These are phyloP conservation scores for Tilletia walkeri DNA, from an alignment of 1,284 basidiomycete genomes.

Conservation along the genomic window DNA sequence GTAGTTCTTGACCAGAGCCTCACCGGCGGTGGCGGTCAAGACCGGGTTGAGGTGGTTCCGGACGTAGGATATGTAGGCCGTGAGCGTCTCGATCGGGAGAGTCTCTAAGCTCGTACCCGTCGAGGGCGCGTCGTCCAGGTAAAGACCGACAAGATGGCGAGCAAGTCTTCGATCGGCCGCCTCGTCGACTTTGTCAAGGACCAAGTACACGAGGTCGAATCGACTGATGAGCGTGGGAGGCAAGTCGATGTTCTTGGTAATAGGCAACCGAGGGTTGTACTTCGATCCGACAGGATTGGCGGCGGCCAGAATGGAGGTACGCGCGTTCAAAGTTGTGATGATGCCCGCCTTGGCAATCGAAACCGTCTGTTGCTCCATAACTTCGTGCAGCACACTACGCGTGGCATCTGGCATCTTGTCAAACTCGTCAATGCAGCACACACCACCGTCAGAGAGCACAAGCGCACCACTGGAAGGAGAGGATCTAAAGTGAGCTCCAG, in stretches of 20 bases:
- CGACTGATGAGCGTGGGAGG: conserved; percentile 96
- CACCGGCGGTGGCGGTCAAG: conserved; percentile 80
- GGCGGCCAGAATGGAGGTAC: conserved; percentile 93
- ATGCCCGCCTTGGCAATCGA: conserved; percentile 99
- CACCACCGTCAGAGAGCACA: conserved; percentile 92
- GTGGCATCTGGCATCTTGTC: conserved; percentile 99
- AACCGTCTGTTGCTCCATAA: conserved; percentile 99
- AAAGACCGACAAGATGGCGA: conserved; percentile 86
- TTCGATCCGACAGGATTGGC: conserved; percentile 96
- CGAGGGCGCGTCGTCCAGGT: conserved; percentile 83
- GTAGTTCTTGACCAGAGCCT: conserved; percentile 82
- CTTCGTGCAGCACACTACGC: conserved; percentile 94
- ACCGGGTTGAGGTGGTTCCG: conserved; percentile 82
- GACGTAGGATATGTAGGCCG: conserved; percentile 91
- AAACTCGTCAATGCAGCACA: conserved; percentile 99
- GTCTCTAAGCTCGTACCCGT: conserved; percentile 68
- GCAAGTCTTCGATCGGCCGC: conserved; percentile 81
- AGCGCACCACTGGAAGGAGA: conserved; percentile 73
- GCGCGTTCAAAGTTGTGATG: conserved; percentile 94
- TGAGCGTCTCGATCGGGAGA: conserved; percentile 80
- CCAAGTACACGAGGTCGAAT: conserved; percentile 96
- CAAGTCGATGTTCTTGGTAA: conserved; percentile 67
- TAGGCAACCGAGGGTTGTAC: conserved; percentile 84
- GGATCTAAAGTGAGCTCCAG: background rate
- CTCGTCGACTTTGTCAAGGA: conserved; percentile 87